A percentile compares a stretch with the other conserved stretches of the same genome.
Conservation (phyloP, 495 filamentous ascomycete species). For the Schizothecium vesticola region DNA sequence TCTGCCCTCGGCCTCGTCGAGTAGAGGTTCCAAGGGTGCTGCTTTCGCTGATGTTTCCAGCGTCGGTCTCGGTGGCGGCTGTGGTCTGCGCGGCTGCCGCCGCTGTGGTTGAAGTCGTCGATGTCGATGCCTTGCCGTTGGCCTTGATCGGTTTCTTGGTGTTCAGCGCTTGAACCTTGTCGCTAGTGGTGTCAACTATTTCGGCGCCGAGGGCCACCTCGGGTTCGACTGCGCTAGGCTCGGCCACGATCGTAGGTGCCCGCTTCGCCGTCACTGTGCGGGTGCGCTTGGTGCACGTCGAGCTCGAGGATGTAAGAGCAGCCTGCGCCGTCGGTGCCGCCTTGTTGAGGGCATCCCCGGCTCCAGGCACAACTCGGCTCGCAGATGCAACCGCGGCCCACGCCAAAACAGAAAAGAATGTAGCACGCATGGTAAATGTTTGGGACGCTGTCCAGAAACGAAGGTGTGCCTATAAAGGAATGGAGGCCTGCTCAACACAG, state of each 20-base stretch:
- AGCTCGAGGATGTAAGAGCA: not conserved
- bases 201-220: not conserved
- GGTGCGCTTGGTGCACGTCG: not conserved
- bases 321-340: constrained; percentile 5
- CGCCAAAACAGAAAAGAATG: constrained; percentile 23
- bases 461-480: constrained; percentile 17
- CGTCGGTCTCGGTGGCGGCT: not conserved
- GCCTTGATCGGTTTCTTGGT: constrained; percentile 1
- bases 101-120: not conserved
- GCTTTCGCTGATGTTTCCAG: not conserved
- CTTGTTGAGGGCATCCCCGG: constrained; percentile 39
- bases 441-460: not conserved
- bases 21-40: not conserved
- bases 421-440: constrained; percentile 19
- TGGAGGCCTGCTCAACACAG: constrained; percentile 34
- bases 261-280: constrained; percentile 1
- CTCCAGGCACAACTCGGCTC: constrained; percentile 23
- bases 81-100: not conserved
- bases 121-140: not conserved
- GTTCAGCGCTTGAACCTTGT: not conserved
- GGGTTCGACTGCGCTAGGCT: not conserved
- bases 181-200: not conserved
- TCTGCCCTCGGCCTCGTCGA: not conserved
- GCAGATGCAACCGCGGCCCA: constrained; percentile 24
- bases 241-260: not conserved